phyloP scores from a whole-genome alignment of 1,284 basidiomycete species.

The Tilletiopsis washingtonensis region DNA sequence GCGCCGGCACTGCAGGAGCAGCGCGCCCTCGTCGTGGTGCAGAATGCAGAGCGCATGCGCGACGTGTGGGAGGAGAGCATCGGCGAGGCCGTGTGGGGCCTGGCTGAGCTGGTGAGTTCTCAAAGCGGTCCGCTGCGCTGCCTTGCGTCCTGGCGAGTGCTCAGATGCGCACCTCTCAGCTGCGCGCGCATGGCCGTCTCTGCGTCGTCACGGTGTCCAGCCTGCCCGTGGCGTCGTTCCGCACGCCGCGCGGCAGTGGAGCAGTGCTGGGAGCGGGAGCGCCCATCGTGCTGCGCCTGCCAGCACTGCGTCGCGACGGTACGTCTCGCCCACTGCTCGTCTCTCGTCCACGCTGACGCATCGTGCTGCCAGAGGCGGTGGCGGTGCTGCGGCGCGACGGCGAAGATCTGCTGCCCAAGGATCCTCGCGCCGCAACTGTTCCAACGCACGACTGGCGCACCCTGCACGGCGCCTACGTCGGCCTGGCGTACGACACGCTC shows the following conservation, averaged over 20 bases:
- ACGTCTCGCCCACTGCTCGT: too few species aligned
- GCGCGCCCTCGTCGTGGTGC: constrained; percentile 17
- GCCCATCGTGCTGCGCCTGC: constrained; percentile 24
- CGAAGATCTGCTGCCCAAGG: background rate
- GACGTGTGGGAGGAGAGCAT: constrained; percentile 2
- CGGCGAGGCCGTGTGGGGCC: background rate
- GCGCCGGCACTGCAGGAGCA: background rate
- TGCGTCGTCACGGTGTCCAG: constrained; percentile 19
- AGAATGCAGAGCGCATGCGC: constrained; percentile 32
- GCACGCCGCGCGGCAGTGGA: background rate
- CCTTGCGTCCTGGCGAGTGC: background rate
- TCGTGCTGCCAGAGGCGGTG: constrained; percentile 14
- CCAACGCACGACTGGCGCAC: constrained; percentile 3
- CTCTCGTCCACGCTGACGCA: background rate
- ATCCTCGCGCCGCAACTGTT: background rate
- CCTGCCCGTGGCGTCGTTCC: constrained; percentile 16
- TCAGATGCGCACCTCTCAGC: constrained; percentile 1
- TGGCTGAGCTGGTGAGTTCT: constrained; percentile 14
- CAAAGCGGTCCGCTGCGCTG: background rate
- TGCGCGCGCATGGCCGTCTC: constrained; percentile 16
- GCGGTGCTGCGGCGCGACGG: constrained; percentile 21
- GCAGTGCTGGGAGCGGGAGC: background rate
- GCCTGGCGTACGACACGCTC: constrained; percentile 36
- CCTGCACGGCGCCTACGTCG: constrained; percentile 20
- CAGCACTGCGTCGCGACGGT: constrained; percentile 13